Conservation (phyloP, 1,139 yeast genomes). For the Yamadazyma buinensis region DNA sequence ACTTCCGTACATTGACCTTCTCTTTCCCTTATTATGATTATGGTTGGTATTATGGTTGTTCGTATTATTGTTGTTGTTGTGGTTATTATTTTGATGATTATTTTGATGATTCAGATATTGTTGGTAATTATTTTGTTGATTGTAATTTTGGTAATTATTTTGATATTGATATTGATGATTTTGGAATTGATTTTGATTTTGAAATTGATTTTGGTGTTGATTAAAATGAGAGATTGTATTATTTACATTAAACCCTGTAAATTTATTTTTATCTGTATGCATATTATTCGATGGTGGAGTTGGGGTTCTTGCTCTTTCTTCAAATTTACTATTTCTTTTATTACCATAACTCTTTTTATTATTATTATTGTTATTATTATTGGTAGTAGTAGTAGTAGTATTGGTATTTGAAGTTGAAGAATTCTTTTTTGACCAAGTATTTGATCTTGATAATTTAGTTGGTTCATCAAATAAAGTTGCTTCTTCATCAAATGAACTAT, state of each 20-base stretch:
- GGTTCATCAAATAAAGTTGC: conserved; percentile 28
- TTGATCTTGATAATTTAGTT: conserved; percentile 23
- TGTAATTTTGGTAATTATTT: conserved; percentile 3
- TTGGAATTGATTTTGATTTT: conserved; percentile 4
- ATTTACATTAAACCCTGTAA: conserved; percentile 1
- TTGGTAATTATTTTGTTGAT: conserved; percentile 9
- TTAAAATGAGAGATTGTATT: conserved; percentile 6
- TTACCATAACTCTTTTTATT: conserved; percentile 13
- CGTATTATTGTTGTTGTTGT: neutral
- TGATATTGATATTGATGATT: conserved; percentile 1
- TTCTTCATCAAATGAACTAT: conserved; percentile 36
- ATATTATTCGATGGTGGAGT: conserved; percentile 22
- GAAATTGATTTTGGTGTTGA: conserved; percentile 1
- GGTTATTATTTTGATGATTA: conserved; percentile 1
- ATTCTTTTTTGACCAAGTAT: conserved; percentile 27
- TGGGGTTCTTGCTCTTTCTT: conserved; percentile 20
- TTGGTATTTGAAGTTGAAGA: conserved; percentile 33
- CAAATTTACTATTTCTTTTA: conserved; percentile 15
- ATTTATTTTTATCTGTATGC: conserved; percentile 11
- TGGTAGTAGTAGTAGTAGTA: conserved; percentile 27
- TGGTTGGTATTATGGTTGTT: conserved; percentile 2
- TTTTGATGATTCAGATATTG: conserved; percentile 4
- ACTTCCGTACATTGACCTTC: conserved; percentile 16
- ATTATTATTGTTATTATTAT: conserved; percentile 6
- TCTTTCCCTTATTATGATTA: conserved; percentile 8